These are phyloP conservation scores for Arxiozyma bovina DNA, from an alignment of 1,139 yeast genomes.

Conservation along the genomic window DNA sequence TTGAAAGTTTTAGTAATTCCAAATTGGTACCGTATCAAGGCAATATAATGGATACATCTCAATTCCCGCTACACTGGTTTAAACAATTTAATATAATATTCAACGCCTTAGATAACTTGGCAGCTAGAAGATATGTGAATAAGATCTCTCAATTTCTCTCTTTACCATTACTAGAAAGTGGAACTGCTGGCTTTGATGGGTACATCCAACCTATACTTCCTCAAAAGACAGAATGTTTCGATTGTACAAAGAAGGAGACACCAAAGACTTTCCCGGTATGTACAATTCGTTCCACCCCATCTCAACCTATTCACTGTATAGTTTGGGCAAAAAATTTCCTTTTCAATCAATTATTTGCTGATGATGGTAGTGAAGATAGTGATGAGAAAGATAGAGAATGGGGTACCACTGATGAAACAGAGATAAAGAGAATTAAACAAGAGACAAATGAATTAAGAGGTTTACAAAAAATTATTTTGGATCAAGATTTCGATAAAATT, in stretches of 20 bases:
- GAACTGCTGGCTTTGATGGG: slow-evolving; percentile 91
- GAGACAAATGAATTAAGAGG: slow-evolving; percentile 73
- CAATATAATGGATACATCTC: slow-evolving; percentile 68
- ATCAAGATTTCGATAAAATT: slow-evolving; percentile 23
- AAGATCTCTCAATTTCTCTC: slow-evolving; percentile 64
- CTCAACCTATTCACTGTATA: slow-evolving; percentile 90
- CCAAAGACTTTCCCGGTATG: slow-evolving; percentile 94
- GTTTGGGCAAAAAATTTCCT: slow-evolving; percentile 96
- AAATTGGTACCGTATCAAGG: slow-evolving; percentile 75
- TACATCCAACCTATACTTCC: slow-evolving; percentile 90
- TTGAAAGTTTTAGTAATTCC: slow-evolving; percentile 62
- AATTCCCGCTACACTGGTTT: slow-evolving; percentile 79
- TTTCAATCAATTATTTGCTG: slow-evolving; percentile 69
- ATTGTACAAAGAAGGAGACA: slow-evolving; percentile 76
- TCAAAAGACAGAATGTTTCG: slow-evolving; percentile 81
- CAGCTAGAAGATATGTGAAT: slow-evolving; percentile 87
- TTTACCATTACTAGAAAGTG: slow-evolving; percentile 82
- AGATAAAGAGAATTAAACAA: slow-evolving; percentile 55
- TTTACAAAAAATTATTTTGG: slow-evolving; percentile 43
- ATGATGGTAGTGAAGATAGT: slow-evolving; percentile 34
- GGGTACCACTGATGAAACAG: slow-evolving; percentile 56
- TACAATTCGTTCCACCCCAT: slow-evolving; percentile 92
- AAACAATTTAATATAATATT: slow-evolving; percentile 64
- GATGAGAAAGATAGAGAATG: slow-evolving; percentile 37
- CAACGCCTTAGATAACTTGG: slow-evolving; percentile 89